A percentile compares a stretch with the other conserved stretches of the same genome.
Conservation (phyloP, 305 asterid species). For the Fraxinus angustifolia region DNA sequence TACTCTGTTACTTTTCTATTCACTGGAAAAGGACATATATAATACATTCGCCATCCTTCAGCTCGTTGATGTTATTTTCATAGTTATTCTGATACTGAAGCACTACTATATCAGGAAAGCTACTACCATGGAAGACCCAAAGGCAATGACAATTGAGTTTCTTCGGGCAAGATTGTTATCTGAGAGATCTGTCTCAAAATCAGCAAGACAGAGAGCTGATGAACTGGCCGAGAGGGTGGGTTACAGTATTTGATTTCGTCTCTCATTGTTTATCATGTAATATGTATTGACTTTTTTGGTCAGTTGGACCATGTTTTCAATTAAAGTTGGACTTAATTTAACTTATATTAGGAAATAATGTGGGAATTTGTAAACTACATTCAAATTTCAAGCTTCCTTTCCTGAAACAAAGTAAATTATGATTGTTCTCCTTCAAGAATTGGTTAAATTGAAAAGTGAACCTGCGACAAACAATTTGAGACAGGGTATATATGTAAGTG, state of each 20-base stretch:
- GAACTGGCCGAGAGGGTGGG: constrained; percentile 87
- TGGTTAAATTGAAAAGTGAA: not conserved
- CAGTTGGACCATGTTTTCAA: not conserved
- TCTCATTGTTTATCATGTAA: not conserved
- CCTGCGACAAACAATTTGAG: not conserved
- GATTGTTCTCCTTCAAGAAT: not conserved
- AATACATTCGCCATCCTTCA: not conserved
- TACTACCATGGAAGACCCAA: constrained; percentile 52
- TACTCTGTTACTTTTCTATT: not conserved
- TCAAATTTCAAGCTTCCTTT: constrained; percentile 2
- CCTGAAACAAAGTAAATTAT: not conserved
- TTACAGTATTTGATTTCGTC: constrained; percentile 16
- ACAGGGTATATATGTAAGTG: not conserved
- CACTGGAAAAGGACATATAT: not conserved
- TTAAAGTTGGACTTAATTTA: not conserved
- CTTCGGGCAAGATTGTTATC: constrained; percentile 85
- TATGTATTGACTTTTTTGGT: not conserved
- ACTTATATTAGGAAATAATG: not conserved
- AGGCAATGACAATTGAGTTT: constrained; percentile 72
- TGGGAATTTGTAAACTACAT: not conserved
- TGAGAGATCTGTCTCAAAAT: constrained; percentile 84
- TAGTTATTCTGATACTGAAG: constrained; percentile 23
- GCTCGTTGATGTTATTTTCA: constrained; percentile 17
- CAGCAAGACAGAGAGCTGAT: constrained; percentile 85
- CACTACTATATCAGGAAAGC: constrained; percentile 40